phyloP scores from a whole-genome alignment of 805 yeast genomes.

The Yarrowia divulgata region DNA sequence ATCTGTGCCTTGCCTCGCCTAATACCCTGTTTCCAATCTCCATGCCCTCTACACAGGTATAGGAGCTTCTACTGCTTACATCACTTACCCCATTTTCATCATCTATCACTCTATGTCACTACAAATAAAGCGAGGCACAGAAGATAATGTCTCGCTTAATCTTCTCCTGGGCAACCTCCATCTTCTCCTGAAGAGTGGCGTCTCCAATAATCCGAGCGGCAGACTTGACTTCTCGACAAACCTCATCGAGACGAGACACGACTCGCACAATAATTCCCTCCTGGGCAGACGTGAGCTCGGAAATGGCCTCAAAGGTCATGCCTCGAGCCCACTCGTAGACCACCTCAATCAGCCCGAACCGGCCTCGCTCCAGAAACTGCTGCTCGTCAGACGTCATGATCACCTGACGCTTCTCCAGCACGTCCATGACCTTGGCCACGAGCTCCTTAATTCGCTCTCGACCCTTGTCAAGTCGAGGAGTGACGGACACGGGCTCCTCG shows the following conservation, averaged over 20 bases:
- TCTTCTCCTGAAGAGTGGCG: slow-evolving; percentile 83
- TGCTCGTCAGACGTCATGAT: slow-evolving; percentile 83
- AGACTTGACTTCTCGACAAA: slow-evolving; percentile 91
- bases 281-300: slow-evolving; percentile 85
- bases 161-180: slow-evolving; percentile 90
- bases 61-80: no score
- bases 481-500: slow-evolving; percentile 69
- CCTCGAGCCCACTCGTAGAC: slow-evolving; percentile 99
- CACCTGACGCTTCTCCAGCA: slow-evolving; percentile 73
- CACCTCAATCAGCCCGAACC: slow-evolving; percentile 91
- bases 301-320: slow-evolving; percentile 86
- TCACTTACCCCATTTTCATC: no score
- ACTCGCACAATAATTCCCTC: slow-evolving; percentile 98
- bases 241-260: slow-evolving; percentile 90
- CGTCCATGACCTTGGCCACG: slow-evolving; percentile 64
- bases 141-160: slow-evolving; percentile 97
- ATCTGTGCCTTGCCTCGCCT: no score
- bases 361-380: slow-evolving; percentile 77
- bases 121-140: slow-evolving; percentile 91
- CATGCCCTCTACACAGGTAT: no score
- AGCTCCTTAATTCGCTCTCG: slow-evolving; percentile 71
- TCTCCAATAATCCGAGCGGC: slow-evolving; percentile 97
- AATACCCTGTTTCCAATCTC: no score
- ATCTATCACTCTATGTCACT: slow-evolving; percentile 40
- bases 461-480: slow-evolving; percentile 78